Base-by-base conservation (phyloP, 768 basidiomycete genomes). In the Trametes cubensis region DNA sequence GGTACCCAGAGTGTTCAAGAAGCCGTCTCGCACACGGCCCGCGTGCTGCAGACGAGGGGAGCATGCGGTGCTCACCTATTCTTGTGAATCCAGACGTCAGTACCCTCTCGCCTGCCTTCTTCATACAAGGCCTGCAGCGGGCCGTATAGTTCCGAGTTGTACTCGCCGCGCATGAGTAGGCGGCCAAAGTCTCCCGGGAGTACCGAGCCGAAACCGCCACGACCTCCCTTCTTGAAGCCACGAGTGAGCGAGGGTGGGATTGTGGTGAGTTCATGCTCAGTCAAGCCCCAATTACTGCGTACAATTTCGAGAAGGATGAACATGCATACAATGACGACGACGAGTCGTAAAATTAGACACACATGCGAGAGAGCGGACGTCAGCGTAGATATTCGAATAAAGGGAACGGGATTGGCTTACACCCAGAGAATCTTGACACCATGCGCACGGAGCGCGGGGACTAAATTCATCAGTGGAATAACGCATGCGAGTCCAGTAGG, bases 71-170 rank as follows among this genome's bases (percentile, higher is more conserved):
- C 62, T 46, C 61, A 84, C 85, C 86, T 75, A 71, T 88, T 89
- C 72, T 88, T 89, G 71, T 88, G 83, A 52, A 89, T 84, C 86
- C 86, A 88, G 62, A 86, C 78, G 71, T 89, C 87, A 11, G 84
- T 85, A 0, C 86, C 86, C 6, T 71, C 74, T 14, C 79, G 73
- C 61, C 77, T 73, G 18, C 86, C 87, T 52, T 80, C 76, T 55
- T 81, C 48, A 66, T 80, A 88, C 62, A 82, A 78, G 0, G 73
- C 75, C 63, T 88, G 85, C 34, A 89, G 75, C 10, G 85, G 85
- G 0, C 83, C 85, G 72, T 89, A 88, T 50, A 88, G 74, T 41
- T 83, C 81, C 3, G 86, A 78, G 70, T 88, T 88, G 59, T 73
- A 77, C 50, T 77, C 78, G 49, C 75, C 85, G 56, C 86, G 77